A percentile compares a stretch with the other conserved stretches of the same genome.
phyloP scores from a whole-genome alignment of 768 basidiomycete species.

The Leccinum fibrillosum region DNA sequence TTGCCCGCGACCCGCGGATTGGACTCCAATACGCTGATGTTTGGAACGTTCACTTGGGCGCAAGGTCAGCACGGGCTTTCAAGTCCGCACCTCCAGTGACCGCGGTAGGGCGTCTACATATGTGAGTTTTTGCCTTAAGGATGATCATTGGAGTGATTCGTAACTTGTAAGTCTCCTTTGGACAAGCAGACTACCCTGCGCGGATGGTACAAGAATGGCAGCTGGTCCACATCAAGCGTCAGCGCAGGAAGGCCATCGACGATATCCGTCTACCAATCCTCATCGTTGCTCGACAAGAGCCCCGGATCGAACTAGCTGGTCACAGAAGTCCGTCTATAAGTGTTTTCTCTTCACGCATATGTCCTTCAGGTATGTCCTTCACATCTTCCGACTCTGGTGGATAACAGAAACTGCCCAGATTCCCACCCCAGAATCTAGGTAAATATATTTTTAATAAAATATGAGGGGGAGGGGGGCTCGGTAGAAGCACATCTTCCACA shows the following conservation, averaged over 20 bases:
- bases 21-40: too few species aligned
- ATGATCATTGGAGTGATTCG: too few species aligned
- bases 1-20: too few species aligned
- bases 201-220: constrained; percentile 48
- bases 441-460: constrained; percentile 49
- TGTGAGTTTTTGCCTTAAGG: too few species aligned
- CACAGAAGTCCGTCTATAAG: constrained; percentile 42
- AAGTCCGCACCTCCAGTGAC: too few species aligned
- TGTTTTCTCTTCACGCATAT: constrained; percentile 26
- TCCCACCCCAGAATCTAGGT: too few species aligned
- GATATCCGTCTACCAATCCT: constrained; percentile 51
- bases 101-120: too few species aligned
- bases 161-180: constrained; percentile 19
- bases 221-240: constrained; percentile 35
- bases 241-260: constrained; percentile 49
- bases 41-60: too few species aligned
- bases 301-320: constrained; percentile 66
- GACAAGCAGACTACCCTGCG: constrained; percentile 24
- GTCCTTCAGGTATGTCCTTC: constrained; percentile 51
- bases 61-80: too few species aligned
- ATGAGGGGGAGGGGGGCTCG: constrained; percentile 19
- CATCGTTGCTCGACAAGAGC: constrained; percentile 29
- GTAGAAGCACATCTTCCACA: too few species aligned
- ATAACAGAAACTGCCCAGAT: constrained; percentile 42
- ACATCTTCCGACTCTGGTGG: constrained; percentile 62